Evolutionary conservation across 345 rosid species (phyloP).

Genomic region (Kandelia obovata): DNA sequence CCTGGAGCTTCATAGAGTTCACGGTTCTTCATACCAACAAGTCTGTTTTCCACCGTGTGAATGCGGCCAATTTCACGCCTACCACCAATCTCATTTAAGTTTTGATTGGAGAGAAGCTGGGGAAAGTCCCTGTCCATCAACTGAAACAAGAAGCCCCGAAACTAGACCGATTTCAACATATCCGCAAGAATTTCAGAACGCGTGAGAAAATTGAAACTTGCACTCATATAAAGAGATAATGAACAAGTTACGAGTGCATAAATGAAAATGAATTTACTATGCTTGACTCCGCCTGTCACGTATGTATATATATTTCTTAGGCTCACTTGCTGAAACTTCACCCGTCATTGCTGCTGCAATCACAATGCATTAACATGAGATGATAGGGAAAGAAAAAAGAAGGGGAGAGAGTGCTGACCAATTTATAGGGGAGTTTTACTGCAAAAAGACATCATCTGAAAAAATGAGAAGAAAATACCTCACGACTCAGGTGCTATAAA

Average conservation of each 20-base stretch:
- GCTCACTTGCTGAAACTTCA: slow-evolving; percentile 93
- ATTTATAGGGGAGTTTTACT: no score
- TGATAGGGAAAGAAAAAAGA: not conserved
- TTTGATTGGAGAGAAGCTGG: slow-evolving; percentile 71
- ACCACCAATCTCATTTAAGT: slow-evolving; percentile 72
- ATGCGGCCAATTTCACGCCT: slow-evolving; percentile 79
- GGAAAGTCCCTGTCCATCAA: slow-evolving; percentile 60
- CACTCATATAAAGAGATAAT: not conserved
- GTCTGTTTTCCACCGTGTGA: slow-evolving; percentile 89
- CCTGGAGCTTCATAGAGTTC: slow-evolving; percentile 98
- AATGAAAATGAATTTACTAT: slow-evolving; percentile 37
- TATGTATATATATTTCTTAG: slow-evolving; percentile 71
- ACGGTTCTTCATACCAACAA: slow-evolving; percentile 92
- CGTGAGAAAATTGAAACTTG: not conserved
- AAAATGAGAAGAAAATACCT: slow-evolving; percentile 18
- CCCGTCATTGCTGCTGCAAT: no score
- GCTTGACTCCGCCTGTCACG: slow-evolving; percentile 80
- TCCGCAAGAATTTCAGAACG: slow-evolving; percentile 31
- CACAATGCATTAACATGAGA: not conserved
- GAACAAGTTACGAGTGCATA: not conserved
- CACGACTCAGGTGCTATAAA: slow-evolving; percentile 92
- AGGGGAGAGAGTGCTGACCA: no score
- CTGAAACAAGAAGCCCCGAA: slow-evolving; percentile 70
- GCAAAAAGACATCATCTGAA: no score
- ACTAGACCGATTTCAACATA: slow-evolving; percentile 66